These are phyloP conservation scores for Acer yangbiense DNA, from an alignment of 345 rosid species.

Conservation along the genomic window DNA sequence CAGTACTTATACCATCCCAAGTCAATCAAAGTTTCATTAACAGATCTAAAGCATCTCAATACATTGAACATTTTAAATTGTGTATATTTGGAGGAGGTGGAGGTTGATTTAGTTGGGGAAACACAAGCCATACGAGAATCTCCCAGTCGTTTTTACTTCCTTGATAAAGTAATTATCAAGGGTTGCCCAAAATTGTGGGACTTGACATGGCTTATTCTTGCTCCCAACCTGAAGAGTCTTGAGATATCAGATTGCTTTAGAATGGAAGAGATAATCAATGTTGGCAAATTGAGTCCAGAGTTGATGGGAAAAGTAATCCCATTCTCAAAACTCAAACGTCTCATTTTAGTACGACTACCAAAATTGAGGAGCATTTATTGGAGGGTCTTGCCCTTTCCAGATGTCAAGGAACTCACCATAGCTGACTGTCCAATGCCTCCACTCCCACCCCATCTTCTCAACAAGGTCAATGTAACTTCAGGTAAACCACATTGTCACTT, in stretches of 20 bases:
- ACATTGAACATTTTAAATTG: not conserved
- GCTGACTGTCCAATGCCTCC: slow-evolving; percentile 4
- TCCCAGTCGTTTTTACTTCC: not conserved
- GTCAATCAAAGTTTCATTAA: not conserved
- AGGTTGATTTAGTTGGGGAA: not conserved
- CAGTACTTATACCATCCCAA: not conserved
- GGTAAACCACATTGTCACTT: too few relatives aligned
- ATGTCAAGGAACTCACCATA: slow-evolving; percentile 3
- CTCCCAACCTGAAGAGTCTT: not conserved
- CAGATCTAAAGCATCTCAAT: not conserved
- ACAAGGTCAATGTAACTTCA: too few relatives aligned
- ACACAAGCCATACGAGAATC: not conserved
- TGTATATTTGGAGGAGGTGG: not conserved
- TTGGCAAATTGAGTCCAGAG: not conserved
- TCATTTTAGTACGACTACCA: not conserved
- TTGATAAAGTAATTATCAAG: not conserved
- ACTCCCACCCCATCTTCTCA: too few relatives aligned
- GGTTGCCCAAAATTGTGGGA: not conserved
- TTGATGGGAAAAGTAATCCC: not conserved
- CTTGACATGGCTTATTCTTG: slow-evolving; percentile 22
- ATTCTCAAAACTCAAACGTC: not conserved
- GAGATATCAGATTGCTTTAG: not conserved
- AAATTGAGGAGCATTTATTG: not conserved
- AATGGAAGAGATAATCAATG: not conserved
- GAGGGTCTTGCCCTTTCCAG: not conserved